A percentile compares a stretch with the other conserved stretches of the same genome.
phyloP scores from a whole-genome alignment of 805 yeast species.

The Hanseniaspora vineae region DNA sequence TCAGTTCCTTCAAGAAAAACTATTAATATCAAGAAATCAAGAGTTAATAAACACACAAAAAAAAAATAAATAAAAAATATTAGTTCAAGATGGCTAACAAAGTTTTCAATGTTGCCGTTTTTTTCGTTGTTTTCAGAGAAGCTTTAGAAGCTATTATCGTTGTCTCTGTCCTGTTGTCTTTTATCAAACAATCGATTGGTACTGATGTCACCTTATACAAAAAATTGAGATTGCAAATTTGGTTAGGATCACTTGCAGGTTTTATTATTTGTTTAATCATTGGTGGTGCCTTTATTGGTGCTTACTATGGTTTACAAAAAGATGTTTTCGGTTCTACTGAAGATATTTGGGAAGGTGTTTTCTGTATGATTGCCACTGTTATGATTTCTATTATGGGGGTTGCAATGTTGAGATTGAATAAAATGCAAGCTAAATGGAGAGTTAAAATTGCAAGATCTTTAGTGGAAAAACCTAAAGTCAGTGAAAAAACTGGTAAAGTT shows the following conservation, averaged over 20 bases:
- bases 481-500: conserved; percentile 35
- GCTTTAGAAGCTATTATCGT: conserved; percentile 85
- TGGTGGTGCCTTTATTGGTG: conserved; percentile 93
- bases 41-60: neutral
- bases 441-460: conserved; percentile 81
- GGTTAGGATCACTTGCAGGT: conserved; percentile 72
- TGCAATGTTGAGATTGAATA: conserved; percentile 90
- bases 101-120: conserved; percentile 42
- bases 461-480: conserved; percentile 40
- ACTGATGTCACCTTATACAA: conserved; percentile 42
- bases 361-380: conserved; percentile 78
- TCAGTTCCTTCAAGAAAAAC: too few species aligned
- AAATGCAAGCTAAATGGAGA: conserved; percentile 96
- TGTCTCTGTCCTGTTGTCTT: conserved; percentile 82
- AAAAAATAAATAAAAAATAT: neutral
- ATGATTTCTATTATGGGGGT: conserved; percentile 91
- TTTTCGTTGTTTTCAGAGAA: conserved; percentile 89
- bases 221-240: conserved; percentile 62
- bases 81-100: conserved; percentile 14
- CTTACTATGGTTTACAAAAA: conserved; percentile 65
- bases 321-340: conserved; percentile 83
- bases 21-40: neutral
- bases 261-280: conserved; percentile 64
- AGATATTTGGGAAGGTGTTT: conserved; percentile 95
- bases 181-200: conserved; percentile 77